These are phyloP conservation scores for Hura crepitans DNA, from an alignment of 441 rosid genomes.

Conservation along the genomic window DNA sequence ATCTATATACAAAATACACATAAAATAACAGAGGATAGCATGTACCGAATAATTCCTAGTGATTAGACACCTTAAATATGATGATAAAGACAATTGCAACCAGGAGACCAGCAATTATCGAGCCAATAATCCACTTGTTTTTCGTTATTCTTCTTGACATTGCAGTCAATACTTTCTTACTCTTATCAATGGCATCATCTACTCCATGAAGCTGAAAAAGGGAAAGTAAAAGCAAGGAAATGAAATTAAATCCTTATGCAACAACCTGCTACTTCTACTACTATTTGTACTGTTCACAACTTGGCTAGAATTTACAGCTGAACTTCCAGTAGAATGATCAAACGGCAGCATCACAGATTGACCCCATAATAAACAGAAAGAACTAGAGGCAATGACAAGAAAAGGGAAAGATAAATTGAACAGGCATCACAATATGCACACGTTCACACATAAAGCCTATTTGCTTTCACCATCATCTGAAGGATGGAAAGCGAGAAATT, in stretches of 20 bases:
- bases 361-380: background rate
- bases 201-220: constrained; percentile 78
- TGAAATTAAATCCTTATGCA: background rate
- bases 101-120: constrained; percentile 51
- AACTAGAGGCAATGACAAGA: background rate
- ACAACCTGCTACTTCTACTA: constrained; percentile 10
- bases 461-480: background rate
- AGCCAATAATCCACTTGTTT: constrained; percentile 85
- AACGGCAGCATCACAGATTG: background rate
- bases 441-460: background rate
- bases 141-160: constrained; percentile 76
- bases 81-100: constrained; percentile 55
- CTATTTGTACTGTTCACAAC: background rate
- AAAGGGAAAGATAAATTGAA: background rate
- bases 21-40: constrained; percentile 8
- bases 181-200: constrained; percentile 76
- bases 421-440: background rate
- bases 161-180: constrained; percentile 72
- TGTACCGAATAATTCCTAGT: constrained; percentile 18
- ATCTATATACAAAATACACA: constrained; percentile 22
- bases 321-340: background rate
- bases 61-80: constrained; percentile 68
- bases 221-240: background rate
- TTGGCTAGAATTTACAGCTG: background rate
- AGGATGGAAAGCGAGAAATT: background rate